Conservation (phyloP, 2,329 filamentous ascomycete genomes). For the Reticulascus tulasneorum region DNA sequence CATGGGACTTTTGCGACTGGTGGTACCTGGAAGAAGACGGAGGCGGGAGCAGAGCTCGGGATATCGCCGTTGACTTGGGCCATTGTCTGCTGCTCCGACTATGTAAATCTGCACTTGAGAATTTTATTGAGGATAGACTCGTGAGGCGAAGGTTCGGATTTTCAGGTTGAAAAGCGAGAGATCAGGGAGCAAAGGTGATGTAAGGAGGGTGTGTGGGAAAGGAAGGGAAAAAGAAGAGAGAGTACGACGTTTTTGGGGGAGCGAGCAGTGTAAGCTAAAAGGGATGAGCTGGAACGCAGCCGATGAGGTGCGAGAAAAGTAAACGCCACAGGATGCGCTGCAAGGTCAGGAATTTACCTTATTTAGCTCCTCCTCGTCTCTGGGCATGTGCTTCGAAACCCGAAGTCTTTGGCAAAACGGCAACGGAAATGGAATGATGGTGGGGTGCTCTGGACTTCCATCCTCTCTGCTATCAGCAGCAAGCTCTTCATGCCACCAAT, state of each 20-base stretch:
- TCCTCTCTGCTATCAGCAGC: too few relatives aligned
- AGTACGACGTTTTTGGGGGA: constrained; percentile 7
- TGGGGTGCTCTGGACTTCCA: too few relatives aligned
- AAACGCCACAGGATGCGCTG: too few relatives aligned
- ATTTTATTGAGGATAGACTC: constrained; percentile 2
- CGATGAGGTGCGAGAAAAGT: too few relatives aligned
- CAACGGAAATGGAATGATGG: too few relatives aligned
- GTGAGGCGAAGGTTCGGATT: not conserved
- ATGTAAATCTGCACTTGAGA: too few relatives aligned
- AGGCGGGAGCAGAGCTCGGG: constrained; percentile 37
- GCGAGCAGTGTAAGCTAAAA: constrained; percentile 8
- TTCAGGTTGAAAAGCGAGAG: not conserved
- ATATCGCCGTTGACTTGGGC: constrained; percentile 50
- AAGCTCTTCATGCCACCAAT: too few relatives aligned
- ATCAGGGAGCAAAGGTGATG: not conserved
- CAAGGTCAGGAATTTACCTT: too few relatives aligned
- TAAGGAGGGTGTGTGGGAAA: not conserved
- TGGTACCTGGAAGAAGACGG: constrained; percentile 47
- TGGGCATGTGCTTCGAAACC: too few relatives aligned
- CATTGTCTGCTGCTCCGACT: too few relatives aligned
- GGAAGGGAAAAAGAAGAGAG: constrained; percentile 5
- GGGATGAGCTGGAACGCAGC: constrained; percentile 9
- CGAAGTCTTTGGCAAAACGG: too few relatives aligned
- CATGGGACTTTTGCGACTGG: not conserved
- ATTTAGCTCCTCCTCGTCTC: too few relatives aligned